Percentiles rank a stretch among this genome's conserved stretches.
Evolutionary conservation across 1,284 basidiomycete genomes (phyloP).

Genomic region (Cutaneotrichosporon daszewskae): DNA sequence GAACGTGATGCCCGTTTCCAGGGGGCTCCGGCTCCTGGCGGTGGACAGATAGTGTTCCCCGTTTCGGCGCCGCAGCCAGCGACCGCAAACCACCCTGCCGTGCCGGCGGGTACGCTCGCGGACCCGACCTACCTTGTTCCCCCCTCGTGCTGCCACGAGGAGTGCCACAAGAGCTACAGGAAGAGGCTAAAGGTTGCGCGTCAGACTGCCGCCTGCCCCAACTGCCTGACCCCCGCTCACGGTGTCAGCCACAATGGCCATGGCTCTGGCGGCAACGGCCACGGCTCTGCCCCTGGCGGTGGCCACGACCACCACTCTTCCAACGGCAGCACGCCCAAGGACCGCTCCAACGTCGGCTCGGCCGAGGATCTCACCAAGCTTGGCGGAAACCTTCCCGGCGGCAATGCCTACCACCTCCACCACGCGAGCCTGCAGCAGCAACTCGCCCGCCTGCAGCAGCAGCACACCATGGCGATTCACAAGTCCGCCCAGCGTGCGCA

Average conservation of each 20-base stretch:
- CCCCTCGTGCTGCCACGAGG: constrained; percentile 51
- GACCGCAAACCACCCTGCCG: constrained; percentile 41
- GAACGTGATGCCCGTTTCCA: constrained; percentile 39
- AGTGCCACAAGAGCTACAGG: constrained; percentile 51
- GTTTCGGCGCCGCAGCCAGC: constrained; percentile 46
- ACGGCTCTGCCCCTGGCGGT: constrained; percentile 8
- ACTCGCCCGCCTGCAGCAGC: constrained; percentile 34
- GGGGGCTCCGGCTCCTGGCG: constrained; percentile 32
- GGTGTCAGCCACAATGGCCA: constrained; percentile 14
- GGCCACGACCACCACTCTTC: constrained; percentile 36
- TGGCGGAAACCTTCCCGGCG: constrained; percentile 12
- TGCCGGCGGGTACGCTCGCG: constrained; percentile 47
- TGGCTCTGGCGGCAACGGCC: constrained; percentile 23
- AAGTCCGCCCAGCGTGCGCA: constrained; percentile 1
- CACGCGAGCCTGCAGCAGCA: constrained; percentile 36
- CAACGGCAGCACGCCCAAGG: constrained; percentile 41
- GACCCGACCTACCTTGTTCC: constrained; percentile 49
- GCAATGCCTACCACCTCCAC: constrained; percentile 33
- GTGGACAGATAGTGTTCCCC: constrained; percentile 45
- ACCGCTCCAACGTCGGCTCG: constrained; percentile 32
- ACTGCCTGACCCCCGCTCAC: constrained; percentile 37
- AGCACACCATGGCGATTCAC: constrained; percentile 24
- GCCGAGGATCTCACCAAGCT: constrained; percentile 33
- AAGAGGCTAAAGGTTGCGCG: constrained; percentile 50
- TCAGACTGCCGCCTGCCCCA: constrained; percentile 46